Conservation (phyloP, 805 yeast species). For the Starmerella ratchasimensis region DNA sequence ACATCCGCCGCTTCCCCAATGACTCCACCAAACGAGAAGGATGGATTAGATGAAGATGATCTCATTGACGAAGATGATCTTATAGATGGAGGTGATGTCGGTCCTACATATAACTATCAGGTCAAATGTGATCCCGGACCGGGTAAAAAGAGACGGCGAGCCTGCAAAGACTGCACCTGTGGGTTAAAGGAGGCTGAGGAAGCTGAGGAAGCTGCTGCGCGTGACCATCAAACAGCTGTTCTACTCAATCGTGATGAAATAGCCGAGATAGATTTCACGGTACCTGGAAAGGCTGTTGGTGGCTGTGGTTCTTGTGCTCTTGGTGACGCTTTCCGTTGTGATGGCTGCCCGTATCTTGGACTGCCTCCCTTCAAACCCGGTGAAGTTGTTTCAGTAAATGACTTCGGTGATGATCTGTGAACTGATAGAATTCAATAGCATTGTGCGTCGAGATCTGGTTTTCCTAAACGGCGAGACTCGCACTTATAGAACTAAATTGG, state of each 20-base stretch:
- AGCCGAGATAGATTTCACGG: constrained; percentile 85
- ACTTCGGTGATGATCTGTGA: constrained; percentile 22
- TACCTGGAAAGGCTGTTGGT: constrained; percentile 84
- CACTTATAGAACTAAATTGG: too few relatives aligned
- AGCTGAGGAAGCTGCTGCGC: constrained; percentile 32
- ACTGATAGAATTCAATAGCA: too few relatives aligned
- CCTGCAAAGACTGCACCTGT: constrained; percentile 97
- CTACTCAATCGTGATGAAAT: constrained; percentile 53
- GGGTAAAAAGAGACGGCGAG: constrained; percentile 59
- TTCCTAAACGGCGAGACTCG: too few relatives aligned
- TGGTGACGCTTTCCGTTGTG: constrained; percentile 97
- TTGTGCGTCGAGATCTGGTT: too few relatives aligned
- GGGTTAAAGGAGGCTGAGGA: constrained; percentile 80
- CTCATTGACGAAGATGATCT: constrained; percentile 37
- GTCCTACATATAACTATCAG: constrained; percentile 39
- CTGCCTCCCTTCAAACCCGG: constrained; percentile 98
- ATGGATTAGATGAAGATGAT: constrained; percentile 11
- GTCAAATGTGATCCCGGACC: constrained; percentile 39
- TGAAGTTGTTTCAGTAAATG: constrained; percentile 63
- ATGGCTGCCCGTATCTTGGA: constrained; percentile 95
- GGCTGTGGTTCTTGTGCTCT: constrained; percentile 95
- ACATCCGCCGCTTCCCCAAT: constrained; percentile 27
- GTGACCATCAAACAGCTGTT: constrained; percentile 40
- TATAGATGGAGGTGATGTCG: constrained; percentile 37
- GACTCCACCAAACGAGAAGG: constrained; percentile 32